Conservation (phyloP, 2,329 filamentous ascomycete species). For the Gaeumannomyces tritici region DNA sequence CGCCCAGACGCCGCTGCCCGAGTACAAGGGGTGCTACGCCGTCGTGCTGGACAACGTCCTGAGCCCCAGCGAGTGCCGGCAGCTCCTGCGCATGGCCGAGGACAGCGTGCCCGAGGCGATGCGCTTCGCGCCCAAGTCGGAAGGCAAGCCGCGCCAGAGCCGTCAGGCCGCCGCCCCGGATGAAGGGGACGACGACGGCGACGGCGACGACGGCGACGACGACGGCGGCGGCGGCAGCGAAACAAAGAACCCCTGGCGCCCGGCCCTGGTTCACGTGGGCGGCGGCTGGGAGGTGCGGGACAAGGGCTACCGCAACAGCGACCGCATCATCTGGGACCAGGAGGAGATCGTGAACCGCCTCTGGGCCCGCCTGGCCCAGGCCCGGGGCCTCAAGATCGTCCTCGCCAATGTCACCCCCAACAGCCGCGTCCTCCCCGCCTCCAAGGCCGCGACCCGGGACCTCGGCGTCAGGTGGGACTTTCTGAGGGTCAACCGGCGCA, state of each 20-base stretch:
- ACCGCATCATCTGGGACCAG: conserved; percentile 69
- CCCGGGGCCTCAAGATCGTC: conserved; percentile 29
- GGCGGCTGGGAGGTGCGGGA: conserved; percentile 47
- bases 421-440: conserved; percentile 14
- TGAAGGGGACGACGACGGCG: conserved; percentile 9
- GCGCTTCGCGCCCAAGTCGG: neutral
- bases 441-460: conserved; percentile 14
- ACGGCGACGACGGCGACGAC: too few relatives aligned
- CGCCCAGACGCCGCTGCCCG: conserved; percentile 32
- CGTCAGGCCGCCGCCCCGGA: conserved; percentile 11
- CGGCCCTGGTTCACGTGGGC: conserved; percentile 60
- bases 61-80: conserved; percentile 50
- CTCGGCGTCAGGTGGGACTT: conserved; percentile 28
- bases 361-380: conserved; percentile 45
- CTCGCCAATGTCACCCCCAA: conserved; percentile 24
- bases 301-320: conserved; percentile 55
- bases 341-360: conserved; percentile 51
- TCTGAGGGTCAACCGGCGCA: conserved; percentile 55
- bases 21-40: conserved; percentile 46
- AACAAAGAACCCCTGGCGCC: conserved; percentile 40
- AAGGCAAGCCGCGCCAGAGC: neutral
- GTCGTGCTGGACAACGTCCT: conserved; percentile 56
- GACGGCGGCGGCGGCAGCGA: too few relatives aligned
- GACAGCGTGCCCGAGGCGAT: conserved; percentile 35
- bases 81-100: conserved; percentile 42